A percentile compares a stretch with the other conserved stretches of the same genome.
Conservation (phyloP, 805 yeast species). For the Zygosaccharomyces siamensis region DNA sequence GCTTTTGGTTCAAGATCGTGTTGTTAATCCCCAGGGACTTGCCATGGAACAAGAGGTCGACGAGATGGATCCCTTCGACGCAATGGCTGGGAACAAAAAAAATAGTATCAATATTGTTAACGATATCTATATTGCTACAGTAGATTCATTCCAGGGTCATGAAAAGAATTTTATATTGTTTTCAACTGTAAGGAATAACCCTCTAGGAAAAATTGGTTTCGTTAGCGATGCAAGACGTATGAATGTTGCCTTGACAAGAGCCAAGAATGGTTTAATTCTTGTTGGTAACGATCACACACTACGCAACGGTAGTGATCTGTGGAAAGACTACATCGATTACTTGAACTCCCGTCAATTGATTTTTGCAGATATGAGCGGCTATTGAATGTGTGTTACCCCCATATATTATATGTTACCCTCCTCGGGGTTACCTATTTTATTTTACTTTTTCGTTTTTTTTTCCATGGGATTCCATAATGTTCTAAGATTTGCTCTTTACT, state of each 20-base stretch:
- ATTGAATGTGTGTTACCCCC: conserved; percentile 6
- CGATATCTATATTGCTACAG: conserved; percentile 48
- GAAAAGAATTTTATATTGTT: conserved; percentile 78
- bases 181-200: conserved; percentile 70
- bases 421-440: background rate
- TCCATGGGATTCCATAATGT: background rate
- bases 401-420: background rate
- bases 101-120: conserved; percentile 36
- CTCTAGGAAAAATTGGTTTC: conserved; percentile 53
- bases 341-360: conserved; percentile 36
- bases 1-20: conserved; percentile 43
- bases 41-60: conserved; percentile 51
- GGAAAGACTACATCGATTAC: conserved; percentile 47
- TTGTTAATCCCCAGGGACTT: conserved; percentile 51
- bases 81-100: conserved; percentile 19
- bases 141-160: conserved; percentile 92
- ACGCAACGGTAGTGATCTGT: conserved; percentile 41
- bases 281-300: conserved; percentile 57
- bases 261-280: conserved; percentile 55
- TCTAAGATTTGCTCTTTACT: background rate
- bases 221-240: conserved; percentile 56
- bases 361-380: conserved; percentile 21
- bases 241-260: conserved; percentile 71
- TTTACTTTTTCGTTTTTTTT: background rate
- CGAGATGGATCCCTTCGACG: conserved; percentile 52